Base-by-base conservation (phyloP, 768 basidiomycete genomes). In the Rubroboletus satanas region DNA sequence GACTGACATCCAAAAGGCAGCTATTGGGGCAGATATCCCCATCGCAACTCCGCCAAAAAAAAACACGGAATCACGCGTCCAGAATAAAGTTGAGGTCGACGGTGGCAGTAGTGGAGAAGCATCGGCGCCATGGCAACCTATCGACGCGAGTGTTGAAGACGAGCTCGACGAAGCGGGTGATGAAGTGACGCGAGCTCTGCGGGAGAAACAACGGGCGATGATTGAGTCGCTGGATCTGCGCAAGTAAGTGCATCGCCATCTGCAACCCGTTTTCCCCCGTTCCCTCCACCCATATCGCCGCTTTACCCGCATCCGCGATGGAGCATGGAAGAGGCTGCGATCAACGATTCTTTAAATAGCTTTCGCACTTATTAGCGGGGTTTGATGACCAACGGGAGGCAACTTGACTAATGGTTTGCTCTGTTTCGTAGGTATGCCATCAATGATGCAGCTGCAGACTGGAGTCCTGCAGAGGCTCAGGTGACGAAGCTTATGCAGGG, bases 191-290 rank as follows among this genome's bases (percentile, higher is more conserved):
- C 72, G 66, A 45, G 62, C 62, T 53, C 72, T 83, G 60, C 70
- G 74, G 31, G 86, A 88, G 73, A 82, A 87, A 70, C 94, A 98
- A 72, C 78, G 87, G 23, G 88, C 89, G 70, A 83, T 98, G 78
- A 85, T 98, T 46, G 85, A 92, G 60, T 82, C 90, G 21, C 78
- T 99, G 31, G 93, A 98, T 73, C 73, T 98, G 56, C 83, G 78
- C 73, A 87, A 88, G 93, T 98, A 67, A 80, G 91, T 79, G 44
- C 8, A 28, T 42, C 36, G n/a, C n/a, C 31, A 9, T 32, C 15
- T 29, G 2, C 31, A 42, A n/a, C 5, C 15, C 21, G 3, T 47
- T 51, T 33, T 35, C 11, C 47, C 41, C 9, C 29, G 17, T 42
- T 41, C 7, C 29, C 29, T 17, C 58, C 55, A 21, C 33, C 32